Percentiles rank a stretch among this genome's conserved stretches.
These are phyloP conservation scores for Ophiocordyceps australis DNA, from an alignment of 2,329 filamentous ascomycete species.

Conservation along the genomic window DNA sequence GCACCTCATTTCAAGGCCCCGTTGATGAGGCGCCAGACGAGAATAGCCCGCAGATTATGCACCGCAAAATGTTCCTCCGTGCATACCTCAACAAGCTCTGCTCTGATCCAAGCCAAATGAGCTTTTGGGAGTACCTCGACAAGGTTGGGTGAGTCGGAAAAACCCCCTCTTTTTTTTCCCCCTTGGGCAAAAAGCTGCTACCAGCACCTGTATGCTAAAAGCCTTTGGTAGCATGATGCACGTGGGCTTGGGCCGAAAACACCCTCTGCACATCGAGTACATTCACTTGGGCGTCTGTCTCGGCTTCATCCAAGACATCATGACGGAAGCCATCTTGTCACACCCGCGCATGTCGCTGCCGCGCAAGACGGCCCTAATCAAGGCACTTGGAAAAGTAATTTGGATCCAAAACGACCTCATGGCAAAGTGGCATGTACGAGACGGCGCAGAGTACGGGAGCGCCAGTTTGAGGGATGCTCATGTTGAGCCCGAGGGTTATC, in stretches of 20 bases:
- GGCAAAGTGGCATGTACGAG: slow-evolving; percentile 62
- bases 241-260: slow-evolving; percentile 52
- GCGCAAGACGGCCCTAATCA: slow-evolving; percentile 55
- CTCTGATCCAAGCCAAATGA: slow-evolving; percentile 54
- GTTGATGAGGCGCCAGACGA: slow-evolving; percentile 46
- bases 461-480: slow-evolving; percentile 26
- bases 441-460: slow-evolving; percentile 41
- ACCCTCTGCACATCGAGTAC: slow-evolving; percentile 64
- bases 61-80: slow-evolving; percentile 62
- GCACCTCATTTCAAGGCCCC: slow-evolving; percentile 47
- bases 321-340: slow-evolving; percentile 58
- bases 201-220: too few species aligned
- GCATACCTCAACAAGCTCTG: slow-evolving; percentile 61
- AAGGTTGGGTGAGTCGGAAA: slow-evolving; percentile 63
- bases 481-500: slow-evolving; percentile 43
- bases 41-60: slow-evolving; percentile 54
- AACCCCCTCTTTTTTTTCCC: not conserved
- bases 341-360: slow-evolving; percentile 48
- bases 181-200: too few species aligned
- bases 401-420: slow-evolving; percentile 83
- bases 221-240: slow-evolving; percentile 61
- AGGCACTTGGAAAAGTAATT: slow-evolving; percentile 62
- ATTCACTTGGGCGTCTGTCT: slow-evolving; percentile 58
- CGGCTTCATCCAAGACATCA: slow-evolving; percentile 59
- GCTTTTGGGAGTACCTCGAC: slow-evolving; percentile 72